Conservation (phyloP, 768 basidiomycete species). For the Podaxis sp. region DNA sequence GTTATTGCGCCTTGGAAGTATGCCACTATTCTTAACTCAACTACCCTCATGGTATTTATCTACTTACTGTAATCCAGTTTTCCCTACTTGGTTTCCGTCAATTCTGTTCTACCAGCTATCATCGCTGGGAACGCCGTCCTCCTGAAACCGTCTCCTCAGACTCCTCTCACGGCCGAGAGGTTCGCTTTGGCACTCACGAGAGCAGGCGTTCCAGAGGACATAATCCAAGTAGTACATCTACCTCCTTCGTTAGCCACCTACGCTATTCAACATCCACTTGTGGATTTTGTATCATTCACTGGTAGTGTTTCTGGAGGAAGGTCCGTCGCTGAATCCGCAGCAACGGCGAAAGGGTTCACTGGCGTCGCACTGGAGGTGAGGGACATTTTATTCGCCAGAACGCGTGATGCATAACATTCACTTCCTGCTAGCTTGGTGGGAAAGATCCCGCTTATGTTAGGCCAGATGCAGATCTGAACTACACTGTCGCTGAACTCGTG, state of each 20-base stretch:
- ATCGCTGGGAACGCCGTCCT: slow-evolving; percentile 88
- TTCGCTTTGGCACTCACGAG: slow-evolving; percentile 61
- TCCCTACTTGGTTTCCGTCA: slow-evolving; percentile 87
- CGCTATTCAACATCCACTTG: slow-evolving; percentile 56
- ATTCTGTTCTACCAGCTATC: slow-evolving; percentile 88
- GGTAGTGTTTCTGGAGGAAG: slow-evolving; percentile 78
- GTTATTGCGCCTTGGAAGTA: slow-evolving; percentile 94
- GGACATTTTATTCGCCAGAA: not conserved
- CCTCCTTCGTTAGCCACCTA: slow-evolving; percentile 55
- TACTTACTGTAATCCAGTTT: slow-evolving; percentile 42
- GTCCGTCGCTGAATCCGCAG: slow-evolving; percentile 69
- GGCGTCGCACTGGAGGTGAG: slow-evolving; percentile 80
- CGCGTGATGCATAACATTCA: not conserved
- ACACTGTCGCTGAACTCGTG: slow-evolving; percentile 80
- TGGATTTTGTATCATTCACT: slow-evolving; percentile 89
- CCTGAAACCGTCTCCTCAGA: slow-evolving; percentile 96
- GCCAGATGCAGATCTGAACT: slow-evolving; percentile 78
- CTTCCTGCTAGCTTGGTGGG: slow-evolving; percentile 71
- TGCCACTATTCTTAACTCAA: slow-evolving; percentile 20
- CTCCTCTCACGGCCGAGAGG: slow-evolving; percentile 83
- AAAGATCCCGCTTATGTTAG: slow-evolving; percentile 98
- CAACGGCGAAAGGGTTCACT: slow-evolving; percentile 66
- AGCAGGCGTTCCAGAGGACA: slow-evolving; percentile 74
- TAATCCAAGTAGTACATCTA: slow-evolving; percentile 75
- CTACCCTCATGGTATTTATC: not conserved